phyloP scores from a whole-genome alignment of 352 stramenopile genomes.

The Phytophthora europaea region DNA sequence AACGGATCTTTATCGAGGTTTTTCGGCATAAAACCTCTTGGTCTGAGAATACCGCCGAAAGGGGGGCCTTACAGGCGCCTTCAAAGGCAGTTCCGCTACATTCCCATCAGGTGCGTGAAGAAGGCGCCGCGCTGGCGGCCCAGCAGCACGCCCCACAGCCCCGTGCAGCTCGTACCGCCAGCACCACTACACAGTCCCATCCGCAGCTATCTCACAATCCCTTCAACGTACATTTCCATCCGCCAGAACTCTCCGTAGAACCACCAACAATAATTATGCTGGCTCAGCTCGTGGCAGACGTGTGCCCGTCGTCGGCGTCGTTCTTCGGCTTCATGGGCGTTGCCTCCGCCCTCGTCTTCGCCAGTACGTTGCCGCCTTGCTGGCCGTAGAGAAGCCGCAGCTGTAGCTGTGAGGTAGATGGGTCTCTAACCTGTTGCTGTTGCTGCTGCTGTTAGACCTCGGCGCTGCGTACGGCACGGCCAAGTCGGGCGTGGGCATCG shows the following conservation, averaged over 20 bases:
- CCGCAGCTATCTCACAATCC: conserved; percentile 17
- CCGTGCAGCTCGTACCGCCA: neutral
- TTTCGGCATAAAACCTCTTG: conserved; percentile 38
- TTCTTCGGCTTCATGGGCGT: conserved; percentile 99
- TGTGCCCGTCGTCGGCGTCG: conserved; percentile 97
- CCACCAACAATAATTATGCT: conserved; percentile 43
- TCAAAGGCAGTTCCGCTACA: conserved; percentile 38
- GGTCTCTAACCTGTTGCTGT: conserved; percentile 4
- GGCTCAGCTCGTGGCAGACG: conserved; percentile 89
- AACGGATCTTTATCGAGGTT: conserved; percentile 44
- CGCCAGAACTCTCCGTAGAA: conserved; percentile 30
- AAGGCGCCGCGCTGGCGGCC: neutral
- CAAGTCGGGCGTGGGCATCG: conserved; percentile 98
- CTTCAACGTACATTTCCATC: conserved; percentile 1
- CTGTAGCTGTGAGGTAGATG: neutral
- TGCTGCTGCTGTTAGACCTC: conserved; percentile 78
- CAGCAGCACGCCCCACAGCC: neutral
- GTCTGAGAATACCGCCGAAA: conserved; percentile 11
- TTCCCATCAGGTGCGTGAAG: conserved; percentile 32
- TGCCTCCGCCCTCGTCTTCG: conserved; percentile 91
- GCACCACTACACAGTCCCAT: neutral
- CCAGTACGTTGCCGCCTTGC: conserved; percentile 33
- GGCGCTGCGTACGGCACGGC: conserved; percentile 97
- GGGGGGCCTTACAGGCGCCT: conserved; percentile 16
- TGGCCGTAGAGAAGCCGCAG: no score